phyloP scores from a whole-genome alignment of 306 rosid species.

The Vigna hirtella region DNA sequence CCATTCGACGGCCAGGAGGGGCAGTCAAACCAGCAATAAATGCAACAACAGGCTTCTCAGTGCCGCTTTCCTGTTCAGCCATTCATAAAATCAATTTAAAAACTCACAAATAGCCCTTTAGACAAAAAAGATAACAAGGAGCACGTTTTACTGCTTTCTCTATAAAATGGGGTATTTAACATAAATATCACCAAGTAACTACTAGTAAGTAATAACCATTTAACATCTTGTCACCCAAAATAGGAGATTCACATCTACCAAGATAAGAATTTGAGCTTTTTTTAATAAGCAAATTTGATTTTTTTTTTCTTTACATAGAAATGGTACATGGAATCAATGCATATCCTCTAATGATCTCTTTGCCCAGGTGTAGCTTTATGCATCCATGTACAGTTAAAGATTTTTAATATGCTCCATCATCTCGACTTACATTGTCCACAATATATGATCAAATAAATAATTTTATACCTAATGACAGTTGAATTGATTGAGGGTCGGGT shows the following conservation, averaged over 20 bases:
- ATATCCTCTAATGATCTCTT: not conserved
- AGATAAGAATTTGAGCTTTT: not conserved
- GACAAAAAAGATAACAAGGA: not conserved
- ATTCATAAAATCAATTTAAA: slow-evolving; percentile 38
- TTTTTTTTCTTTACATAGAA: not conserved
- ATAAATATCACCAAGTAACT: not conserved
- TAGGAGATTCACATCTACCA: not conserved
- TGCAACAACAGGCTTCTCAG: slow-evolving; percentile 93
- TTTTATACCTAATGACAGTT: not conserved
- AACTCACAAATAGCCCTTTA: slow-evolving; percentile 7
- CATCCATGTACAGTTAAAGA: not conserved
- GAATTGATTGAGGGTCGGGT: not conserved
- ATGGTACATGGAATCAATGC: not conserved
- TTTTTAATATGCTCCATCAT: slow-evolving; percentile 7
- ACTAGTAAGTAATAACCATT: not conserved
- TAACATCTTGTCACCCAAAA: not conserved
- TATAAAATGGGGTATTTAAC: not conserved
- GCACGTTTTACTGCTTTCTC: slow-evolving; percentile 11
- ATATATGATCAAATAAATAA: not conserved
- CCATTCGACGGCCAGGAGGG: slow-evolving; percentile 99
- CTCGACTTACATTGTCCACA: not conserved
- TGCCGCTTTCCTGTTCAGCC: slow-evolving; percentile 87
- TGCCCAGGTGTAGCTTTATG: not conserved
- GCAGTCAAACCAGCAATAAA: slow-evolving; percentile 99
- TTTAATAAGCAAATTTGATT: not conserved